Evolutionary conservation across 148 eudicot genomes (phyloP).

Genomic region (Vaccinium macrocarpon): DNA sequence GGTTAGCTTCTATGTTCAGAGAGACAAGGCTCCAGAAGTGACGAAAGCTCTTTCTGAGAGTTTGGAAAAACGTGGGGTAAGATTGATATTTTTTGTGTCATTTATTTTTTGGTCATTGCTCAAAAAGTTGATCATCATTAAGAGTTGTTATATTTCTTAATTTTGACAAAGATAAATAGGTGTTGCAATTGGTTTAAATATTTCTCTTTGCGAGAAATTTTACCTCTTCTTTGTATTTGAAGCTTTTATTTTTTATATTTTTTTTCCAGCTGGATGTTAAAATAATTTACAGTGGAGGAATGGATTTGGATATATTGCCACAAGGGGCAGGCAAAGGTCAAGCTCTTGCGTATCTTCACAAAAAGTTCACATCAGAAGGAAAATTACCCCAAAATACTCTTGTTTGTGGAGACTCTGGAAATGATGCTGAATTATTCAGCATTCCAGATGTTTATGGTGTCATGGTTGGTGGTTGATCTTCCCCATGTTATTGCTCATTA

Average conservation of each 20-base stretch:
- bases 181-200: background rate
- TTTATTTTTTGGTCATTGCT: background rate
- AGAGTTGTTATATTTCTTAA: background rate
- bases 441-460: slow-evolving; percentile 73
- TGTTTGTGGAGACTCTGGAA: slow-evolving; percentile 77
- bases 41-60: slow-evolving; percentile 52
- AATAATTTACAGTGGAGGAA: slow-evolving; percentile 74
- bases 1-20: slow-evolving; percentile 62
- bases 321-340: slow-evolving; percentile 85
- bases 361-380: slow-evolving; percentile 55
- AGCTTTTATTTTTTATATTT: slow-evolving; percentile 1
- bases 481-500: slow-evolving; percentile 4
- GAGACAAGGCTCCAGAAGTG: slow-evolving; percentile 62
- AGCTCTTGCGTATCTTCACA: slow-evolving; percentile 68
- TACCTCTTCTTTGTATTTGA: slow-evolving; percentile 1
- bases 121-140: background rate
- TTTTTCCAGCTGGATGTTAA: slow-evolving; percentile 59
- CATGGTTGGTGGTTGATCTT: slow-evolving; percentile 49
- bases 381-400: slow-evolving; percentile 53
- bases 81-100: background rate
- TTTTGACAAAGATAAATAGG: background rate
- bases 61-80: slow-evolving; percentile 63
- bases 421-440: slow-evolving; percentile 74
- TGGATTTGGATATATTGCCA: slow-evolving; percentile 69
- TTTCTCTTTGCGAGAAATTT: background rate